Percentiles rank a stretch among this genome's conserved stretches.
phyloP scores from a whole-genome alignment of 768 basidiomycete species.

The Boletus pseudo-olivaceus region DNA sequence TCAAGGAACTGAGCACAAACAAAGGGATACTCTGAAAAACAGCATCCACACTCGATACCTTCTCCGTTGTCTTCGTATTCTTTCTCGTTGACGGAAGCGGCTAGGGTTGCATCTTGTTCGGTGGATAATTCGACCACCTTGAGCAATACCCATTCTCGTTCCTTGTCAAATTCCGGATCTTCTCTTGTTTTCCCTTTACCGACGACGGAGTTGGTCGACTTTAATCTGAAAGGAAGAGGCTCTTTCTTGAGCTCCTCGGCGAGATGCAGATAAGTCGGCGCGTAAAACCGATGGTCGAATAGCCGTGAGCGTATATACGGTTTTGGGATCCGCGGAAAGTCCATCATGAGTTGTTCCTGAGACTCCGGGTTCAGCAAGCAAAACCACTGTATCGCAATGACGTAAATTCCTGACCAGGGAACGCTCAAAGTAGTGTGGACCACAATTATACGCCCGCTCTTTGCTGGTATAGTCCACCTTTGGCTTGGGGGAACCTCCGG shows the following conservation, averaged over 20 bases:
- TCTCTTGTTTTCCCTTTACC: conserved; percentile 40
- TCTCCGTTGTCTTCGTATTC: conserved; percentile 47
- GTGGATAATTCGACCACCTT: conserved; percentile 29
- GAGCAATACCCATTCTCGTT: conserved; percentile 46
- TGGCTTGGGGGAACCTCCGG: conserved; percentile 33
- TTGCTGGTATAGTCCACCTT: conserved; percentile 54
- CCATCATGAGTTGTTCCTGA: conserved; percentile 50
- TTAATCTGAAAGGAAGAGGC: conserved; percentile 37
- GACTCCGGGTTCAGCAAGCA: not conserved
- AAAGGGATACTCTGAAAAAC: conserved; percentile 69
- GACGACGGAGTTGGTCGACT: conserved; percentile 32
- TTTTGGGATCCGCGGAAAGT: conserved; percentile 59
- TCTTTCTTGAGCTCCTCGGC: conserved; percentile 30
- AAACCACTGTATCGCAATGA: not conserved
- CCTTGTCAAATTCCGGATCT: conserved; percentile 44
- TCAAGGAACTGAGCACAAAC: conserved; percentile 40
- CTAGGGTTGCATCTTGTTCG: conserved; percentile 27
- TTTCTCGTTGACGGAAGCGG: conserved; percentile 36
- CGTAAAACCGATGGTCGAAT: conserved; percentile 47
- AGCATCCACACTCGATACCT: conserved; percentile 86
- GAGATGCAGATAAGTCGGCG: conserved; percentile 59
- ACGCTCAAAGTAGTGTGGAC: conserved; percentile 45
- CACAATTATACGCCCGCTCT: conserved; percentile 43
- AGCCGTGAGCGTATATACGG: conserved; percentile 49
- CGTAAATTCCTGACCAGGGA: conserved; percentile 41